Conservation (phyloP, 495 filamentous ascomycete species). For the Pseudevernia furfuracea region DNA sequence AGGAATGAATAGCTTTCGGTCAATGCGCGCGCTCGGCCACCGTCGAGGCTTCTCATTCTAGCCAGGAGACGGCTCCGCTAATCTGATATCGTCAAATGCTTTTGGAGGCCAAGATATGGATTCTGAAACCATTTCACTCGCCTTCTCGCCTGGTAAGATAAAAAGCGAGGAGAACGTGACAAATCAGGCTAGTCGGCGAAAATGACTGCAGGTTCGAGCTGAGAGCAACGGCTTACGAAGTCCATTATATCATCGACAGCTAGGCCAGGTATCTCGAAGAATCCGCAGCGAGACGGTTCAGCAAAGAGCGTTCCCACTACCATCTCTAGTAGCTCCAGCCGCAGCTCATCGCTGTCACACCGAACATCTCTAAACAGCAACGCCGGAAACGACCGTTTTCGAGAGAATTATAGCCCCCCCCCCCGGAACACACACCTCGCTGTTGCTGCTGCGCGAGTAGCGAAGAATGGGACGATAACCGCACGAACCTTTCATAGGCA, state of each 20-base stretch:
- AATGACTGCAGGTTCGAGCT: neutral
- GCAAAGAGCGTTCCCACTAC: neutral
- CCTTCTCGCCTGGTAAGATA: neutral
- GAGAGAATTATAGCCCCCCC: neutral
- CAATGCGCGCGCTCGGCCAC: neutral
- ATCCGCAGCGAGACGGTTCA: neutral
- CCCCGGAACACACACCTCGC: neutral
- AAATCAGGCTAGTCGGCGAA: neutral
- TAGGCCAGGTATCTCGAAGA: neutral
- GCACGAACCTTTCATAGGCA: neutral
- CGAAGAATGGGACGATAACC: neutral
- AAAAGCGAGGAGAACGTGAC: neutral
- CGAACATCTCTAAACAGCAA: neutral
- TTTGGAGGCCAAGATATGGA: neutral
- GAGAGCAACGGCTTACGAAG: neutral
- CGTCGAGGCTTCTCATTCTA: slow-evolving; percentile 11
- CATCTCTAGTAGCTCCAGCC: neutral
- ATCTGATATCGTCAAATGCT: too few relatives aligned
- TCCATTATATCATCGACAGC: neutral
- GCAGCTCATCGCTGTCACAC: slow-evolving; percentile 4
- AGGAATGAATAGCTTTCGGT: neutral
- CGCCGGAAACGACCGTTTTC: too few relatives aligned
- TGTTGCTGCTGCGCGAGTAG: slow-evolving; percentile 9
- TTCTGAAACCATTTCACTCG: neutral
- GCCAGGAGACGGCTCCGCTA: slow-evolving; percentile 4